Conservation (phyloP, 2,329 filamentous ascomycete species). For the Xylaria multiplex region DNA sequence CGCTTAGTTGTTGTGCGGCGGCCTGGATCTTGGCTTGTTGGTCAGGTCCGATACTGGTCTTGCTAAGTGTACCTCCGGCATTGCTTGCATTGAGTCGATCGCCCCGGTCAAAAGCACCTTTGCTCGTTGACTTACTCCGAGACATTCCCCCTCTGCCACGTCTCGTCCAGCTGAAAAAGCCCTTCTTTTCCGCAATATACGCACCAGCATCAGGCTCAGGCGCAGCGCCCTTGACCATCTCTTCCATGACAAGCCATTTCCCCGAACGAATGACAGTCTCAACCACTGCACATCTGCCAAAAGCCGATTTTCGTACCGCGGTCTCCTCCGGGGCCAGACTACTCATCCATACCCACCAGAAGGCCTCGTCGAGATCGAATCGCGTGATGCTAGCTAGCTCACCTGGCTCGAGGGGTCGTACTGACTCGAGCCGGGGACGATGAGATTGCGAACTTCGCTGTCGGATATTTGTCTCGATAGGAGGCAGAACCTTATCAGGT, state of each 20-base stretch:
- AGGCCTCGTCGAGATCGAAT: conserved; percentile 90
- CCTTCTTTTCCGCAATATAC: conserved; percentile 95
- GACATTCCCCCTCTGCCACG: conserved; percentile 68
- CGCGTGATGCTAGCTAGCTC: conserved; percentile 92
- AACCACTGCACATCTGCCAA: conserved; percentile 90
- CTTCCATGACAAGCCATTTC: conserved; percentile 94
- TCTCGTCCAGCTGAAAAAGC: conserved; percentile 87
- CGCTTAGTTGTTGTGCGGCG: conserved; percentile 84
- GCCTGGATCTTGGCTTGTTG: conserved; percentile 94
- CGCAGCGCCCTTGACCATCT: conserved; percentile 93
- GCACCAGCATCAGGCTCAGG: conserved; percentile 84
- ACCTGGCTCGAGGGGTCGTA: conserved; percentile 80
- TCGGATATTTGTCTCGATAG: conserved; percentile 76
- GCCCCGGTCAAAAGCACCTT: conserved; percentile 62
- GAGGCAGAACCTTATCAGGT: conserved; percentile 89
- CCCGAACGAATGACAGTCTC: conserved; percentile 85
- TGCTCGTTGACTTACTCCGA: conserved; percentile 76
- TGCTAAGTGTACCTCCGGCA: conserved; percentile 65
- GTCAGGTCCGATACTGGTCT: conserved; percentile 85
- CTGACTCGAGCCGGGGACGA: conserved; percentile 74
- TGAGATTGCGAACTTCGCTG: conserved; percentile 91
- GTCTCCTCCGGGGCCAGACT: conserved; percentile 94
- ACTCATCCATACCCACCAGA: conserved; percentile 99
- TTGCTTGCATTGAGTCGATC: conserved; percentile 55
- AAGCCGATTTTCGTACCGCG: conserved; percentile 84